Evolutionary conservation across 2,329 filamentous ascomycete species (phyloP).

Genomic region (Diaporthe humulicola): DNA sequence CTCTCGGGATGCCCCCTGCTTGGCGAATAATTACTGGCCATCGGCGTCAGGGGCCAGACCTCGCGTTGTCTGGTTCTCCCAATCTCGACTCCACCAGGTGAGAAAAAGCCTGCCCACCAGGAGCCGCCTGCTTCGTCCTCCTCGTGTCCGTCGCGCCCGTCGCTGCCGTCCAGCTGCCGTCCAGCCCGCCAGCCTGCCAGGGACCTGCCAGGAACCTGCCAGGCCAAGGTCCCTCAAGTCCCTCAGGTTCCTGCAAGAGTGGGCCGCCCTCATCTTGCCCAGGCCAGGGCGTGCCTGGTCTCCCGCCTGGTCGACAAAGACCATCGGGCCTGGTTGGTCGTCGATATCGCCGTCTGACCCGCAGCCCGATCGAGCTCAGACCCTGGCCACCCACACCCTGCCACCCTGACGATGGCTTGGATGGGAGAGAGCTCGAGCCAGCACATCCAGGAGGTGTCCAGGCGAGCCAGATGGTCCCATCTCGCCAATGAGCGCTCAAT

Average conservation of each 20-base stretch:
- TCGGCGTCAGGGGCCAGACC: conserved; percentile 37
- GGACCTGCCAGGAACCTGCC: conserved; percentile 12
- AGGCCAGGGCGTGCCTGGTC: conserved; percentile 28
- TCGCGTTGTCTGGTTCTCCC: conserved; percentile 30
- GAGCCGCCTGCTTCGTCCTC: background rate
- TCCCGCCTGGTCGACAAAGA: conserved; percentile 30
- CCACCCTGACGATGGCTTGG: conserved; percentile 13
- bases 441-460: conserved; percentile 34
- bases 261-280: conserved; percentile 25
- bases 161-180: background rate
- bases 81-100: conserved; percentile 30
- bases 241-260: background rate
- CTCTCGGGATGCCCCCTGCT: conserved; percentile 31
- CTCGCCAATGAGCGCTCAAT: conserved; percentile 41
- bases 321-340: conserved; percentile 31
- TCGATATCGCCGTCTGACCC: conserved; percentile 26
- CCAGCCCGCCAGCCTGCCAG: background rate
- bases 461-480: conserved; percentile 38
- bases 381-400: conserved; percentile 4
- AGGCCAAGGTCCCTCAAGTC: too few species aligned
- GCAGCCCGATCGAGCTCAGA: conserved; percentile 33
- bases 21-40: conserved; percentile 29
- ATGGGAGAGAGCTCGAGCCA: conserved; percentile 32
- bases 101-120: conserved; percentile 14
- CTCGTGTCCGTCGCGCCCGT: conserved; percentile 5